phyloP scores from a whole-genome alignment of 108 stramenopile genomes.

The Conticribra guillardii region DNA sequence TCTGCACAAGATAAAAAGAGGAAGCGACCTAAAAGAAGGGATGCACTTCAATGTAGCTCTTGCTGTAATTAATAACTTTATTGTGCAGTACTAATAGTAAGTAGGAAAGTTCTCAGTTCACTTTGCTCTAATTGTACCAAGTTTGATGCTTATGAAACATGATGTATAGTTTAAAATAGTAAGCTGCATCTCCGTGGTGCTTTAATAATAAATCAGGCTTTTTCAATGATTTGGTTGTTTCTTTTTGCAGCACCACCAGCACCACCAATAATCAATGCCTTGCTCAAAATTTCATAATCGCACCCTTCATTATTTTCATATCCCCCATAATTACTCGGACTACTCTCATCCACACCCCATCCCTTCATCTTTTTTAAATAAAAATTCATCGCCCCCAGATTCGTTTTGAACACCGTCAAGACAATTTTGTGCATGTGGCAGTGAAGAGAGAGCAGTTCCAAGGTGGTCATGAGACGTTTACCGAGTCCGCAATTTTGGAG shows the following conservation, averaged over 20 bases:
- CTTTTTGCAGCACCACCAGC: too few relatives aligned
- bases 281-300: slow-evolving; percentile 86
- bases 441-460: slow-evolving; percentile 55
- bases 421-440: slow-evolving; percentile 62
- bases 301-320: slow-evolving; percentile 48
- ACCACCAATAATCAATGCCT: too few relatives aligned
- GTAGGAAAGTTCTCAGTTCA: too few relatives aligned
- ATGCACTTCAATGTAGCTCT: too few relatives aligned
- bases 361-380: slow-evolving; percentile 58
- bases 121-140: too few relatives aligned
- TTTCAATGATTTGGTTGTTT: neutral
- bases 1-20: too few relatives aligned
- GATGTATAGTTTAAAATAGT: too few relatives aligned
- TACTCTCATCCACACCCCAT: slow-evolving; percentile 66
- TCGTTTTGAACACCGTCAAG: slow-evolving; percentile 77
- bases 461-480: slow-evolving; percentile 59
- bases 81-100: too few relatives aligned
- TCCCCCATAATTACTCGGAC: slow-evolving; percentile 63
- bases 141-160: too few relatives aligned
- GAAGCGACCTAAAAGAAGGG: too few relatives aligned
- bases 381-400: slow-evolving; percentile 68
- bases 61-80: too few relatives aligned
- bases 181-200: too few relatives aligned
- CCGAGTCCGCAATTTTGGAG: slow-evolving; percentile 71
- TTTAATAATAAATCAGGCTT: neutral